Percentiles rank a stretch among this genome's conserved stretches.
Evolutionary conservation across 352 stramenopile species (phyloP).

Genomic region (Globisporangium ultimum): DNA sequence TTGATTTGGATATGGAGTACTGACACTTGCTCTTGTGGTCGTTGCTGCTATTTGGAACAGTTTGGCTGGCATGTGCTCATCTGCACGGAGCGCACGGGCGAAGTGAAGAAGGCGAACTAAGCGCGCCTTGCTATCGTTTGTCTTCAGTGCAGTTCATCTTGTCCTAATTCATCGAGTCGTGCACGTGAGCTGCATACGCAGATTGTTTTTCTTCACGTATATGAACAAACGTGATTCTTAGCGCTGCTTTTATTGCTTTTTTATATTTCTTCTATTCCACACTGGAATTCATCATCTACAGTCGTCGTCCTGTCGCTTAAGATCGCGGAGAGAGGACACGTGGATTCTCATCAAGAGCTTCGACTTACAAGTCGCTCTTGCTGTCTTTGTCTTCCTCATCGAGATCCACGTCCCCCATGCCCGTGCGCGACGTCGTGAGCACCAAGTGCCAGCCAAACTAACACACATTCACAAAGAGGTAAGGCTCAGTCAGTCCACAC

Average conservation of each 20-base stretch:
- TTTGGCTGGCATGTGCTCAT: constrained; percentile 80
- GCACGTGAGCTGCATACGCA: background rate
- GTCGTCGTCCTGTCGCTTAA: background rate
- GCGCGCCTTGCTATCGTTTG: background rate
- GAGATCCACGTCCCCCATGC: constrained; percentile 27
- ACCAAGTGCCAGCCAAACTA: constrained; percentile 85
- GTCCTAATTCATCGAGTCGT: no score
- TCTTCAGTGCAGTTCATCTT: no score
- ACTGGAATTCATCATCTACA: background rate
- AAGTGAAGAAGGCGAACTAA: constrained; percentile 29
- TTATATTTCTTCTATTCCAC: no score
- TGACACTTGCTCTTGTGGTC: constrained; percentile 5
- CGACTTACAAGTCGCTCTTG: background rate
- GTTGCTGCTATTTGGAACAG: constrained; percentile 17
- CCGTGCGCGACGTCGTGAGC: constrained; percentile 59
- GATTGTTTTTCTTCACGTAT: background rate
- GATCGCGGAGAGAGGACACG: no score
- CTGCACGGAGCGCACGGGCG: constrained; percentile 48
- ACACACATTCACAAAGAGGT: background rate
- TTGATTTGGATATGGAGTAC: background rate
- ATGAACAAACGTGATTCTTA: no score
- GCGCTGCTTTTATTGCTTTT: background rate
- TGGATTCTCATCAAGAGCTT: background rate
- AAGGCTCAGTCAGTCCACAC: background rate
- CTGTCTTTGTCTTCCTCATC: constrained; percentile 6